Conservation (phyloP, 1,284 basidiomycete genomes). For the Boletus smithii region DNA sequence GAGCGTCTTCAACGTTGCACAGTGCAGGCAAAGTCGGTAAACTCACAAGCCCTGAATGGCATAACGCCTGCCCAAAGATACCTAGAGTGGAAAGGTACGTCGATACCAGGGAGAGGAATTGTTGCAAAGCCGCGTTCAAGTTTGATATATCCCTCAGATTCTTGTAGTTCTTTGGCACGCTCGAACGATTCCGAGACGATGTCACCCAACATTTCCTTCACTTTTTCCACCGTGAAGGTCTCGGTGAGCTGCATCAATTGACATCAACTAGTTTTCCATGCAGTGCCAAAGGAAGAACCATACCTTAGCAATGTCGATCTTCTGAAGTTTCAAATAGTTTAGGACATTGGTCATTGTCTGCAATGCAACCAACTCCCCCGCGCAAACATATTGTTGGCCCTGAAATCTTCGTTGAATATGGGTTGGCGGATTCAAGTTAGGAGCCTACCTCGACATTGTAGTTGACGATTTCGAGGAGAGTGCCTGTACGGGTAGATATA, state of each 20-base stretch:
- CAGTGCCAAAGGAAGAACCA: conserved; percentile 2
- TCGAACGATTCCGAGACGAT: conserved; percentile 86
- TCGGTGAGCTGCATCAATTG: conserved; percentile 67
- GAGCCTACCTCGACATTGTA: conserved; percentile 87
- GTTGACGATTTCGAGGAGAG: conserved; percentile 94
- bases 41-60: conserved; percentile 89
- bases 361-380: conserved; percentile 90
- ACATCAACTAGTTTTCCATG: conserved; percentile 2
- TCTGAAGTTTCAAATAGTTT: conserved; percentile 95
- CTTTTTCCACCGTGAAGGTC: conserved; percentile 80
- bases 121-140: conserved; percentile 96
- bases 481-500: conserved; percentile 74
- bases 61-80: conserved; percentile 99
- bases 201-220: conserved; percentile 87
- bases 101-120: conserved; percentile 95
- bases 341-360: conserved; percentile 95
- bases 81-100: conserved; percentile 98
- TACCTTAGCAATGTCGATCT: conserved; percentile 94
- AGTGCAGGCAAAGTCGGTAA: conserved; percentile 6
- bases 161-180: conserved; percentile 77
- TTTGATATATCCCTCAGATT: conserved; percentile 85
- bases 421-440: neutral
- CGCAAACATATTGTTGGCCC: conserved; percentile 97
- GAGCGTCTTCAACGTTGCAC: conserved; percentile 20
- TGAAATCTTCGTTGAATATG: conserved; percentile 29